Evolutionary conservation across 2,329 filamentous ascomycete species (phyloP), one percentile per base, ranked within the genome.

Genomic region (Seiridium cupressi): DNA sequence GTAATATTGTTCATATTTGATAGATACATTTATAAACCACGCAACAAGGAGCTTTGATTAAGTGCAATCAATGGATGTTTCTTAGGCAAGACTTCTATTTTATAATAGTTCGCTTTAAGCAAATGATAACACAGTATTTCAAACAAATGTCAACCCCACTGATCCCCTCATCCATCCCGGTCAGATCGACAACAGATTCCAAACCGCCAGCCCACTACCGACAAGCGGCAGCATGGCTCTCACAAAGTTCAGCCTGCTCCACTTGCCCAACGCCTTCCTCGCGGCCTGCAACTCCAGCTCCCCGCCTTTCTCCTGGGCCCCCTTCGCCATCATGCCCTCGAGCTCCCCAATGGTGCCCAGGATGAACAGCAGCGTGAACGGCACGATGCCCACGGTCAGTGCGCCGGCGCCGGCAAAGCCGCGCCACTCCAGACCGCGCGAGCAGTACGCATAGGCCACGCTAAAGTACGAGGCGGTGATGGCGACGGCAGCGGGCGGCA

Each of bases 361-460:
- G 74, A 80, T 79, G 49, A 73, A 62, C 31, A 68, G n/a, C 9
- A 73, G 2, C 1, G 77, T 80, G 51, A 73, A 80, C 1, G 77
- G 77, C 36, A 79, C 69, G 42, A 79, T 78, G 40, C 62, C 65
- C 5, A 77, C 35, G n/a, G 73, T 69, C 46, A 76, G 66, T 8
- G 58, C 66, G 9, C 66, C 76, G 0, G 73, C 76, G 1, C 65
- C 68, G 7, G 65, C 67, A 55, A 73, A 73, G 1, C 73, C 70
- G 55, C 65, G 67, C 77, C 77, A 79, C 34, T 60, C 61, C 2
- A 64, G 64, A 1, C 70, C 70, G 8, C 65, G 64, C 9, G 64
- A 51, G 35, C 61, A 60, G 2, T 69, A 67, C 36, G 73, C 66
- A 47, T 76, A 79, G 7, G 77, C 73, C 5, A 72, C 72, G 57